Percentiles rank a stretch among this genome's conserved stretches.
Conservation (phyloP, 2,329 filamentous ascomycete species). For the Ophiostoma novo-ulmi region DNA sequence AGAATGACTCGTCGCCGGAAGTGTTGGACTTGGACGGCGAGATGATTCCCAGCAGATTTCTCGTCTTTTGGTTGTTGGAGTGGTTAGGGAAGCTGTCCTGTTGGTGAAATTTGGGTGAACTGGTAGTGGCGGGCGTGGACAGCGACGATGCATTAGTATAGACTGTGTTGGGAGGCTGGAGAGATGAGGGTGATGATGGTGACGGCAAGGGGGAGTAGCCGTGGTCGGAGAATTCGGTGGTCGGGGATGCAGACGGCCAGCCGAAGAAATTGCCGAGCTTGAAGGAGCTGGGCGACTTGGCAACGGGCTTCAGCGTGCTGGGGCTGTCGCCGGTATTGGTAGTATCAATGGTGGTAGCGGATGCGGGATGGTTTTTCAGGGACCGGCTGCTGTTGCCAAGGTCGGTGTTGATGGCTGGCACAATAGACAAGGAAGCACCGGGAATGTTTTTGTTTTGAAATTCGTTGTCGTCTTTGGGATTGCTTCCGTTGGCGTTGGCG, state of each 20-base stretch:
- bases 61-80: constrained; percentile 16
- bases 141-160: constrained; percentile 41
- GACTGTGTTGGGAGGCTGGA: constrained; percentile 29
- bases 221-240: constrained; percentile 49
- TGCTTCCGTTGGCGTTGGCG: constrained; percentile 18
- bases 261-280: constrained; percentile 50
- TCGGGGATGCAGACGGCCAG: constrained; percentile 46
- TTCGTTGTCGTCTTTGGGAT: constrained; percentile 35
- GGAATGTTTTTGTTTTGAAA: constrained; percentile 20
- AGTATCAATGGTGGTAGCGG: constrained; percentile 15
- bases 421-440: neutral
- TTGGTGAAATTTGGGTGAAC: constrained; percentile 32
- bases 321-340: constrained; percentile 15
- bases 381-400: neutral
- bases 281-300: constrained; percentile 49
- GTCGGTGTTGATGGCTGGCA: constrained; percentile 19
- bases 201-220: constrained; percentile 47
- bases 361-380: neutral
- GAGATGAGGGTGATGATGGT: constrained; percentile 34
- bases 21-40: constrained; percentile 33
- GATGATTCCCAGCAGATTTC: constrained; percentile 19
- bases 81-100: constrained; percentile 16
- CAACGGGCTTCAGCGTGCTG: constrained; percentile 35
- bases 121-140: constrained; percentile 36
- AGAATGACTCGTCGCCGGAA: constrained; percentile 42